Percentiles rank a stretch among this genome's conserved stretches.
Conservation (phyloP, 805 yeast species). For the Hanseniaspora guilliermondii region DNA sequence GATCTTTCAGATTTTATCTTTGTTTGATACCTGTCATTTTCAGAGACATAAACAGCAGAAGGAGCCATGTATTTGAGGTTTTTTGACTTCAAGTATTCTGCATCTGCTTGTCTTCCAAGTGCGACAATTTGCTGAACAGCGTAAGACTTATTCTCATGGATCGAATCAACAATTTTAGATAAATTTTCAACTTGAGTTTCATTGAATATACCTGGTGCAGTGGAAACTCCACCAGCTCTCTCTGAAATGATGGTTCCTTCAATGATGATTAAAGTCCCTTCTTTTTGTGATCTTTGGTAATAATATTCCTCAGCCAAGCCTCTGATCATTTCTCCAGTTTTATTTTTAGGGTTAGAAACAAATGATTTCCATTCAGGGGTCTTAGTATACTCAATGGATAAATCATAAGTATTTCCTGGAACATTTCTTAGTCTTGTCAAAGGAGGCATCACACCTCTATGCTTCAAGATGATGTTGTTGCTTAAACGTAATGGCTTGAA, state of each 20-base stretch:
- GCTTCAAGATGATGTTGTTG: slow-evolving; percentile 22
- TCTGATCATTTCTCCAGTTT: slow-evolving; percentile 19
- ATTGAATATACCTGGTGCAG: slow-evolving; percentile 40
- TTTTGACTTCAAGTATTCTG: slow-evolving; percentile 27
- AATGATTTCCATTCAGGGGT: background rate
- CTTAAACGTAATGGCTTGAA: slow-evolving; percentile 38
- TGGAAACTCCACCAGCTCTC: slow-evolving; percentile 31
- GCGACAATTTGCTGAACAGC: slow-evolving; percentile 42
- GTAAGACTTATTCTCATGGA: slow-evolving; percentile 40
- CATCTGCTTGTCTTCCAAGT: slow-evolving; percentile 33
- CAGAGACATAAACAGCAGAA: slow-evolving; percentile 27
- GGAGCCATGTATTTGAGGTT: slow-evolving; percentile 33
- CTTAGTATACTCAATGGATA: slow-evolving; percentile 16
- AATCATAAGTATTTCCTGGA: slow-evolving; percentile 17
- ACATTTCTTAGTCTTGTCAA: slow-evolving; percentile 36
- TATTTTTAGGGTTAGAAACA: slow-evolving; percentile 22
- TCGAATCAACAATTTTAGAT: slow-evolving; percentile 36
- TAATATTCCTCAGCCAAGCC: slow-evolving; percentile 38
- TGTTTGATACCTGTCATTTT: slow-evolving; percentile 22
- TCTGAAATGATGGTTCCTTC: slow-evolving; percentile 45
- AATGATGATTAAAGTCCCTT: slow-evolving; percentile 45
- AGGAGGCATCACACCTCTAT: slow-evolving; percentile 34
- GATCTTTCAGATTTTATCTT: slow-evolving; percentile 24
- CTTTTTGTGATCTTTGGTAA: slow-evolving; percentile 38
- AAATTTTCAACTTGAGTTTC: slow-evolving; percentile 38